phyloP scores from a whole-genome alignment of 768 basidiomycete genomes.

The Auriscalpium microsporum region DNA sequence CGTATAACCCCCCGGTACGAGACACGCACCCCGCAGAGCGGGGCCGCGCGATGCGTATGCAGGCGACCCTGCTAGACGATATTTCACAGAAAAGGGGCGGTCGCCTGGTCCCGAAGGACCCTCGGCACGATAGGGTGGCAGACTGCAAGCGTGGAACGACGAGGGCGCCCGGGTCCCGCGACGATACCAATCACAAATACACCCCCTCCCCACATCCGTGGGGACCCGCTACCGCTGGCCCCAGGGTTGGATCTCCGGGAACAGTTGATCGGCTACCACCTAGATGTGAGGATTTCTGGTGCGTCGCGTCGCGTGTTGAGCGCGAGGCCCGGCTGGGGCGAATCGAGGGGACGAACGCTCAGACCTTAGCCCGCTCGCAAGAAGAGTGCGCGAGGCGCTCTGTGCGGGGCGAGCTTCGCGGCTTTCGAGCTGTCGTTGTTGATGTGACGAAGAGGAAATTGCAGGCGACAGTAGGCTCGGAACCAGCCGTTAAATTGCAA shows the following conservation, averaged over 20 bases:
- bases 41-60: too few species aligned
- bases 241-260: not conserved
- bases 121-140: conserved; percentile 5
- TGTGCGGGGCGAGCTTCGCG: conserved; percentile 13
- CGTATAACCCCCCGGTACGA: too few species aligned
- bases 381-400: not conserved
- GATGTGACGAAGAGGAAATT: not conserved
- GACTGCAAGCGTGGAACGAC: not conserved
- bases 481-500: not conserved
- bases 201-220: too few species aligned
- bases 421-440: conserved; percentile 7
- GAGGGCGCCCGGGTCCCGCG: conserved; percentile 20
- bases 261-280: too few species aligned
- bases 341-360: conserved; percentile 21
- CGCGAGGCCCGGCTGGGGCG: conserved; percentile 23
- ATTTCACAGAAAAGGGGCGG: too few species aligned
- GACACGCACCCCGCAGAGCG: too few species aligned
- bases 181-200: conserved; percentile 20
- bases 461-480: not conserved
- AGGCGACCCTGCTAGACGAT: too few species aligned
- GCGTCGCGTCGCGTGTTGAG: conserved; percentile 20
- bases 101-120: too few species aligned
- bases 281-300: conserved; percentile 20
- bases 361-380: conserved; percentile 29
- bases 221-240: too few species aligned